Evolutionary conservation across 2,329 filamentous ascomycete genomes (phyloP), one percentile per base, ranked within the genome.

Genomic region (Saccharata proteae): DNA sequence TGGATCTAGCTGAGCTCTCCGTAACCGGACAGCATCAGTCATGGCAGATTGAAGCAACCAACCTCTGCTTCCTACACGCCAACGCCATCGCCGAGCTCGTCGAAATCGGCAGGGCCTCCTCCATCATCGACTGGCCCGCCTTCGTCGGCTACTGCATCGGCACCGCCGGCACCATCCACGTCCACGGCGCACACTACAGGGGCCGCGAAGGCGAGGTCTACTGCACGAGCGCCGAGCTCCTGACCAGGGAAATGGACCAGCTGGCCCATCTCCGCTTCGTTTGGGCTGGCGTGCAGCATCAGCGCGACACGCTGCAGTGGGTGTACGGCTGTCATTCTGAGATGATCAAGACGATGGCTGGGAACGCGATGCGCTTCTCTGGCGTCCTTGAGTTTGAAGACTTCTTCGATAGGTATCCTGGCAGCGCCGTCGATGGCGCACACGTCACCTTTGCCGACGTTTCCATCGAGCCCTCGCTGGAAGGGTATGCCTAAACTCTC

Each of bases 1-100:
- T 93, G 39, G 80, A 92, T 51, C 64, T 92, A 3, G 72, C 78
- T 15, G 84, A 92, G 51, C 69, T 93, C 5, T 73, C 80, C 9
- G 80, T 80, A 10, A 78, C 72, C 1, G 80, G 80, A 2, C 83
- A 92, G 46, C 81, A 92, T 43, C 83, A 92, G 49, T 86, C 81
- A 16, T 93, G 84, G 84, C 84, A 92, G 49, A 88, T 92, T 28
- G 82, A 92, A 50, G 82, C 84, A 0, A 92, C 83, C 0, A 88
- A 90, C 45, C 68, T 88, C 49, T 92, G 84, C 54, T 90, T 77
- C 50, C 61, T 86, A 12, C 84, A 93, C 42, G 83, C 84, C 5
- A 93, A 92, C 46, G 82, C 83, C 4, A 86, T 92, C 30, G 76
- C 81, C 2, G 83, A 48, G 46, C 60, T 93, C 3, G 77, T 85